These are phyloP conservation scores for Vigna mungo DNA, from an alignment of 306 rosid genomes.

Conservation along the genomic window DNA sequence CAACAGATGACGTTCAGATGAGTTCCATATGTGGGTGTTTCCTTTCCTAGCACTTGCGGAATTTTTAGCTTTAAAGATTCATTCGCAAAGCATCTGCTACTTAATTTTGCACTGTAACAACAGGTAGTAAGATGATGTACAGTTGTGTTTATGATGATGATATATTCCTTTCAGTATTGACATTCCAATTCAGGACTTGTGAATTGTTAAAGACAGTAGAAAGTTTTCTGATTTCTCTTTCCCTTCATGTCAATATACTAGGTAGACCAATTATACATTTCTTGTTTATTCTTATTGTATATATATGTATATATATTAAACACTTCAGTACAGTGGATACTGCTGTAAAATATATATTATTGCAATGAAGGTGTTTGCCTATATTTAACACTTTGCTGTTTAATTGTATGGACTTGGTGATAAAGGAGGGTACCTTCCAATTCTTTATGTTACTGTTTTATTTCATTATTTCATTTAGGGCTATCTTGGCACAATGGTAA, in stretches of 20 bases:
- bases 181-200: constrained; percentile 29
- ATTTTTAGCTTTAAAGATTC: constrained; percentile 36
- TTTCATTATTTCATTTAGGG: too few relatives aligned
- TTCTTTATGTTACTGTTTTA: background rate
- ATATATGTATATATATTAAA: constrained; percentile 30
- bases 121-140: constrained; percentile 34
- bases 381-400: background rate
- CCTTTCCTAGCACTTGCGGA: constrained; percentile 32
- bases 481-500: too few relatives aligned
- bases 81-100: constrained; percentile 40
- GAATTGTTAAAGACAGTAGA: constrained; percentile 5
- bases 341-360: constrained; percentile 33
- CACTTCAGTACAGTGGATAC: constrained; percentile 11
- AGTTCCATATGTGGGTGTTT: constrained; percentile 14
- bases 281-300: constrained; percentile 39
- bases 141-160: constrained; percentile 36
- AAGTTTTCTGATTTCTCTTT: constrained; percentile 12
- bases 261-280: constrained; percentile 5
- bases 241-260: constrained; percentile 10
- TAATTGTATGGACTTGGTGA: background rate
- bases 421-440: background rate
- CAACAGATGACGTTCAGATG: background rate
- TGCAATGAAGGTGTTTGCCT: constrained; percentile 25
- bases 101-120: constrained; percentile 40
- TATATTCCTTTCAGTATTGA: constrained; percentile 38